These are phyloP conservation scores for Globisporangium barbulae DNA, from an alignment of 352 stramenopile species.

Conservation along the genomic window DNA sequence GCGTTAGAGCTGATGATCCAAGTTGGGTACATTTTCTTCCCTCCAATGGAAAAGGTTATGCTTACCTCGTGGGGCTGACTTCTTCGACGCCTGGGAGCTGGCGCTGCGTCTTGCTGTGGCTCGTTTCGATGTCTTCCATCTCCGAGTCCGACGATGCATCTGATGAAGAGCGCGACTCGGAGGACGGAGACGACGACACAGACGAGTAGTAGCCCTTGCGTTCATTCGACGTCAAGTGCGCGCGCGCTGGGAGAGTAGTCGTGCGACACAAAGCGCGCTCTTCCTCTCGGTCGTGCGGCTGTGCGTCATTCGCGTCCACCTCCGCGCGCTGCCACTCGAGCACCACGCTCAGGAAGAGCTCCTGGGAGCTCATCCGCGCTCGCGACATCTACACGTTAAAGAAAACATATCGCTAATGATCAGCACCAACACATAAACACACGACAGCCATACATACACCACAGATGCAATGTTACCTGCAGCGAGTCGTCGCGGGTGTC, in stretches of 20 bases:
- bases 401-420: background rate
- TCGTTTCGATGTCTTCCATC: slow-evolving; percentile 17
- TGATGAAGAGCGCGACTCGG: slow-evolving; percentile 17
- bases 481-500: slow-evolving; percentile 17
- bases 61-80: slow-evolving; percentile 55
- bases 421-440: background rate
- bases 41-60: background rate
- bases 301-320: slow-evolving; percentile 12
- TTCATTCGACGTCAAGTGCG: slow-evolving; percentile 16
- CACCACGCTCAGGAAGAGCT: slow-evolving; percentile 82
- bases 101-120: slow-evolving; percentile 16
- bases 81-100: slow-evolving; percentile 26
- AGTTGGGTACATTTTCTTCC: slow-evolving; percentile 2
- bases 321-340: slow-evolving; percentile 66
- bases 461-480: slow-evolving; percentile 13
- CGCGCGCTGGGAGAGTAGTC: background rate
- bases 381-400: slow-evolving; percentile 27
- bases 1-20: background rate
- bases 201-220: background rate
- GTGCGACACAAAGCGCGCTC: background rate
- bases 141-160: slow-evolving; percentile 35
- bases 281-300: background rate
- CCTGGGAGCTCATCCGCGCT: slow-evolving; percentile 54
- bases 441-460: background rate
- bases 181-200: background rate